Evolutionary conservation across 768 basidiomycete genomes (phyloP).

Genomic region (Hebeloma cylindrosporum): DNA sequence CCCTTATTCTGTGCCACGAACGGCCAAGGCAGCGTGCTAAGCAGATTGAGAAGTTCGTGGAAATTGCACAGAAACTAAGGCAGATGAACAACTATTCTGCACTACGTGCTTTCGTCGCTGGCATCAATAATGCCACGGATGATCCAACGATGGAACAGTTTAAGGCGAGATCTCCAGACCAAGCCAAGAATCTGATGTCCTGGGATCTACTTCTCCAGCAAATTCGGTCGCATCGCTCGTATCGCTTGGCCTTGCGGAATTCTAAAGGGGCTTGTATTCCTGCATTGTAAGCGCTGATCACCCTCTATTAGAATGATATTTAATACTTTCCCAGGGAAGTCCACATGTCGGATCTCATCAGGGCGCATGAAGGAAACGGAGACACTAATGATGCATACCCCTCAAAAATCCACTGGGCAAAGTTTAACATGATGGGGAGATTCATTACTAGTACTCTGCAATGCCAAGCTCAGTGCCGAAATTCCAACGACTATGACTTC

Average conservation of each 20-base stretch:
- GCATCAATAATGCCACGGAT: slow-evolving; percentile 83
- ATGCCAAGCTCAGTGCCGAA: slow-evolving; percentile 75
- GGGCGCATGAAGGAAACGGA: slow-evolving; percentile 80
- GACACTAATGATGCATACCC: slow-evolving; percentile 68
- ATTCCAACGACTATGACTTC: slow-evolving; percentile 59
- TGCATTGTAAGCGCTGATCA: slow-evolving; percentile 55
- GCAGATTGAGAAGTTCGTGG: slow-evolving; percentile 87
- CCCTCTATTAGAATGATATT: slow-evolving; percentile 2
- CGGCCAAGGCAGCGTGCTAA: slow-evolving; percentile 70
- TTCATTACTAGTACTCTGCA: slow-evolving; percentile 77
- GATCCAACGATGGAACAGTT: slow-evolving; percentile 77
- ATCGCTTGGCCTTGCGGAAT: slow-evolving; percentile 84
- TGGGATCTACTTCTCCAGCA: slow-evolving; percentile 85
- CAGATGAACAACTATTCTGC: slow-evolving; percentile 90
- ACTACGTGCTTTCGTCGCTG: slow-evolving; percentile 90
- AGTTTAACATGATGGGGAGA: slow-evolving; percentile 89
- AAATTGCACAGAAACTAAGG: slow-evolving; percentile 79
- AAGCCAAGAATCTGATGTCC: slow-evolving; percentile 74
- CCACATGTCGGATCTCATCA: slow-evolving; percentile 86
- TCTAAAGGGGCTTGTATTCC: slow-evolving; percentile 88
- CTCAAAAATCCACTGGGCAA: slow-evolving; percentile 89
- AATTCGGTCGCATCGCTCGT: slow-evolving; percentile 82
- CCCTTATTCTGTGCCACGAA: slow-evolving; percentile 87
- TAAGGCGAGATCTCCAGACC: slow-evolving; percentile 61
- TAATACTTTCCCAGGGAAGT: slow-evolving; percentile 63